Conservation (phyloP, 2,329 filamentous ascomycete genomes). For the Ophiocordyceps unilateralis region DNA sequence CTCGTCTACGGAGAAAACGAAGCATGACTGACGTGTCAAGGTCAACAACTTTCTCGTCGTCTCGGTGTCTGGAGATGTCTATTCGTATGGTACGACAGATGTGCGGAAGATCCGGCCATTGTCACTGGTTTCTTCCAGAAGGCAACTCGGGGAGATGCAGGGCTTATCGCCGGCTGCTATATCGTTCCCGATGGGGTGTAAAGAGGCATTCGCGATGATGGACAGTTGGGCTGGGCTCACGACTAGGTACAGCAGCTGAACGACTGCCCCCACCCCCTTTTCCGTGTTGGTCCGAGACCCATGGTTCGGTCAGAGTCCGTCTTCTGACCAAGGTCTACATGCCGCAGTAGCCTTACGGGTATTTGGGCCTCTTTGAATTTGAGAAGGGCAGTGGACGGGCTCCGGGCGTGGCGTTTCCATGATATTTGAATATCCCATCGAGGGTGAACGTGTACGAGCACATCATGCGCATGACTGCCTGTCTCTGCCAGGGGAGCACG, state of each 20-base stretch:
- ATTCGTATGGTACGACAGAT: not conserved
- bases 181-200: not conserved
- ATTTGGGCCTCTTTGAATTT: not conserved
- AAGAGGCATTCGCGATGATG: not conserved
- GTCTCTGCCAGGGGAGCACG: not conserved
- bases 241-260: not conserved
- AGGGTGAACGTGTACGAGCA: too few relatives aligned
- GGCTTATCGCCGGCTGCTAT: not conserved
- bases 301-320: not conserved
- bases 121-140: not conserved
- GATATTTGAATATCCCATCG: not conserved
- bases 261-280: not conserved
- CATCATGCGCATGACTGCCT: not conserved
- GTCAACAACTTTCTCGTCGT: not conserved
- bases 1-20: not conserved
- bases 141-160: not conserved
- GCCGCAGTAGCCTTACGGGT: not conserved
- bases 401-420: not conserved
- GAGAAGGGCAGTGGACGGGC: not conserved
- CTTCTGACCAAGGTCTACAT: not conserved
- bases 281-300: not conserved
- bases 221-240: not conserved
- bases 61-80: not conserved
- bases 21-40: not conserved
- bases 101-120: not conserved